Percentiles rank a stretch among this genome's conserved stretches.
These are phyloP conservation scores for Nannochloris sp. DNA, from an alignment of 139 green algal genomes.

Conservation along the genomic window DNA sequence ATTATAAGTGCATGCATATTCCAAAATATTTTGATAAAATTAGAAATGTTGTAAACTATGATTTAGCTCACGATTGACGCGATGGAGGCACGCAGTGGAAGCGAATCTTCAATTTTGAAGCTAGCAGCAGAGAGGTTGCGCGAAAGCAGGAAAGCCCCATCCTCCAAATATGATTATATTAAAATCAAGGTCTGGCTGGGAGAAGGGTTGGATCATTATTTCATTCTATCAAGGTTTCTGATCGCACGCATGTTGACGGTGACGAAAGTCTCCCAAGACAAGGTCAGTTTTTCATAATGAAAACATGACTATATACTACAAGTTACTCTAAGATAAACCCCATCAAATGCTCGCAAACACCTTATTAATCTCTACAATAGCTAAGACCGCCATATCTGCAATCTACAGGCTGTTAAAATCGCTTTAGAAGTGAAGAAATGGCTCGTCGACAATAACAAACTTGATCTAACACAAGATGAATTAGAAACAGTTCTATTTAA, in stretches of 20 bases:
- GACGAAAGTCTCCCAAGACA: conserved; percentile 69
- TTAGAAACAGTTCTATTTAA: conserved; percentile 75
- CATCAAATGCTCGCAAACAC: too few relatives aligned
- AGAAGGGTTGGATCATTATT: conserved; percentile 71
- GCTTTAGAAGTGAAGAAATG: conserved; percentile 90
- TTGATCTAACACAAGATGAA: conserved; percentile 62
- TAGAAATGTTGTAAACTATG: too few relatives aligned
- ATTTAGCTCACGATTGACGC: too few relatives aligned
- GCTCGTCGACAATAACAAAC: conserved; percentile 72
- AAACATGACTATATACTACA: too few relatives aligned
- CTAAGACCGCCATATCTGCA: background rate
- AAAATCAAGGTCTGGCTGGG: conserved; percentile 78
- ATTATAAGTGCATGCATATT: too few relatives aligned
- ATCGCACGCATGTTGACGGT: conserved; percentile 86
- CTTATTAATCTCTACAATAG: background rate
- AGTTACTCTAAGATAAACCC: too few relatives aligned
- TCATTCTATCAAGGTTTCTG: conserved; percentile 88
- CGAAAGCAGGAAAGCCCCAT: background rate
- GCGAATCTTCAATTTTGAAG: background rate
- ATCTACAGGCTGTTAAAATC: conserved; percentile 76
- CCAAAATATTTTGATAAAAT: too few relatives aligned
- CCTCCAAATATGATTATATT: conserved; percentile 73
- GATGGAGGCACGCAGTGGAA: background rate
- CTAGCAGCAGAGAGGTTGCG: background rate
- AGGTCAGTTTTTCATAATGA: conserved; percentile 34